These are phyloP conservation scores for Geoglossum cookeanum DNA, from an alignment of 2,329 filamentous ascomycete species.

Conservation along the genomic window DNA sequence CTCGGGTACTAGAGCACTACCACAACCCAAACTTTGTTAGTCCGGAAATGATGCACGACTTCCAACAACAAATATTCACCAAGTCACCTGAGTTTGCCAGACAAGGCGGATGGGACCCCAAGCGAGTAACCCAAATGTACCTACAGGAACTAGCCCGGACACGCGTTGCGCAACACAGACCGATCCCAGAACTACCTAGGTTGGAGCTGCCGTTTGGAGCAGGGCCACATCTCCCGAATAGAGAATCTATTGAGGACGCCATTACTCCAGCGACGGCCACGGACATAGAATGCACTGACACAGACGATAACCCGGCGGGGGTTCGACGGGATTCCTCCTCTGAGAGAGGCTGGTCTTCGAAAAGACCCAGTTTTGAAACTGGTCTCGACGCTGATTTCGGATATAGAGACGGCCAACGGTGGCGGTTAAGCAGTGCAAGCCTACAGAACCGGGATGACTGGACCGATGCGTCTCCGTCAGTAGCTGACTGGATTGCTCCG, in stretches of 20 bases:
- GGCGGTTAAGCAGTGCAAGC: slow-evolving; percentile 18
- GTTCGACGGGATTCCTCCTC: background rate
- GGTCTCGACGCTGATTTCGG: slow-evolving; percentile 8
- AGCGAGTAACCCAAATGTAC: slow-evolving; percentile 35
- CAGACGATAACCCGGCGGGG: background rate
- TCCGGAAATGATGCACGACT: slow-evolving; percentile 21
- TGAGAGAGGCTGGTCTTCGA: slow-evolving; percentile 3
- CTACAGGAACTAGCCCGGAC: slow-evolving; percentile 24
- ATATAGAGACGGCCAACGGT: slow-evolving; percentile 6
- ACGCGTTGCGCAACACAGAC: background rate
- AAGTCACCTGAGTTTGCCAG: slow-evolving; percentile 34
- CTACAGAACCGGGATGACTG: slow-evolving; percentile 27
- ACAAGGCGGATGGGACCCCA: slow-evolving; percentile 33
- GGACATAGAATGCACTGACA: slow-evolving; percentile 2
- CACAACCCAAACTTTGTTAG: slow-evolving; percentile 20
- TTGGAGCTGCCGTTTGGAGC: background rate
- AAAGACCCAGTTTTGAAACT: slow-evolving; percentile 6
- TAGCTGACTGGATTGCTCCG: slow-evolving; percentile 28
- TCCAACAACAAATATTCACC: slow-evolving; percentile 23
- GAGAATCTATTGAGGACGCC: background rate
- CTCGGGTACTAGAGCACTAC: slow-evolving; percentile 23
- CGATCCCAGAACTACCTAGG: background rate
- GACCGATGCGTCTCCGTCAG: slow-evolving; percentile 29
- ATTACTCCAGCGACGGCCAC: background rate
- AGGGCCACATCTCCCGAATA: background rate